Evolutionary conservation across 176 grass and related monocot genomes (phyloP).

Genomic region (Pontederia paniculata): DNA sequence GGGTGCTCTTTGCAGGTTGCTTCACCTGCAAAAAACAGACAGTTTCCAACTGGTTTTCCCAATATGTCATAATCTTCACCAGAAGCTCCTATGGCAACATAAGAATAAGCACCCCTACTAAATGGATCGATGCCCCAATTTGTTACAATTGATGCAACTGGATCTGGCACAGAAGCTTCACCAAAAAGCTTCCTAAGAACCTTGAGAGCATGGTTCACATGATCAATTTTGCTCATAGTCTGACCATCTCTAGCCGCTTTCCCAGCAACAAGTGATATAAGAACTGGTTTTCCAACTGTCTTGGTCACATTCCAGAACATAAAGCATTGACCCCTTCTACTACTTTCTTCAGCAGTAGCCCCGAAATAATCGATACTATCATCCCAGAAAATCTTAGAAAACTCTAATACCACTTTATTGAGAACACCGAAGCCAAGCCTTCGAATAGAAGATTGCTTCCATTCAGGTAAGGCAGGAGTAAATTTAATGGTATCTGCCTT

Average conservation of each 20-base stretch:
- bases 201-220: slow-evolving; percentile 73
- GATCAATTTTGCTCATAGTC: slow-evolving; percentile 45
- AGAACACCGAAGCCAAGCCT: slow-evolving; percentile 89
- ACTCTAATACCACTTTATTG: slow-evolving; percentile 93
- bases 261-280: slow-evolving; percentile 84
- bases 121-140: slow-evolving; percentile 96
- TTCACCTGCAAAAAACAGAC: slow-evolving; percentile 95
- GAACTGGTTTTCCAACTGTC: slow-evolving; percentile 72
- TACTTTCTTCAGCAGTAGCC: slow-evolving; percentile 82
- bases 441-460: slow-evolving; percentile 75
- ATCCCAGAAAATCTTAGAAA: slow-evolving; percentile 91
- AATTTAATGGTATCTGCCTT: slow-evolving; percentile 83
- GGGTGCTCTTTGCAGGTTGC: slow-evolving; percentile 98
- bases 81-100: slow-evolving; percentile 85
- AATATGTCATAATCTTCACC: slow-evolving; percentile 94
- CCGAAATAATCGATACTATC: slow-evolving; percentile 97
- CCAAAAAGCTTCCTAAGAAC: slow-evolving; percentile 87
- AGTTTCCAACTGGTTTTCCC: slow-evolving; percentile 75
- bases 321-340: slow-evolving; percentile 83
- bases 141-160: slow-evolving; percentile 84
- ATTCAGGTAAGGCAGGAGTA: slow-evolving; percentile 78
- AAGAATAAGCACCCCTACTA: slow-evolving; percentile 92
- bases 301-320: slow-evolving; percentile 99
- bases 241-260: slow-evolving; percentile 88
- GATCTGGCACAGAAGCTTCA: slow-evolving; percentile 69